Evolutionary conservation across 2,329 filamentous ascomycete species (phyloP).

Genomic region (Aspergillus ochraceus): DNA sequence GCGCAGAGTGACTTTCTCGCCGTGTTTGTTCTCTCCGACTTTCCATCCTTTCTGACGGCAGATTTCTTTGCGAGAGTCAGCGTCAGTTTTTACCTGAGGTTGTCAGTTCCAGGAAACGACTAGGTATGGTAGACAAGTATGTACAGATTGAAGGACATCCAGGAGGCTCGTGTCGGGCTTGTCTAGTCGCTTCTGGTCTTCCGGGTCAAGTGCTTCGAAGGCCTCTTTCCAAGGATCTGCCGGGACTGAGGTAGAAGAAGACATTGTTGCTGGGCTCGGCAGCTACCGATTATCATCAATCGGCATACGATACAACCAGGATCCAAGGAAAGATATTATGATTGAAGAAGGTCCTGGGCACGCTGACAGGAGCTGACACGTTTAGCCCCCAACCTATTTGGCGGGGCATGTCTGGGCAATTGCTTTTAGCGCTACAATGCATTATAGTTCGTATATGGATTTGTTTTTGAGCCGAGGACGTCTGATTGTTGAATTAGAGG

Average conservation of each 20-base stretch:
- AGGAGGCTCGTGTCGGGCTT: not conserved
- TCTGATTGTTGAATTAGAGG: no score
- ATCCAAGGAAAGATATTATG: not conserved
- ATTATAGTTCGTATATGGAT: no score
- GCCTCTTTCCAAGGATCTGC: not conserved
- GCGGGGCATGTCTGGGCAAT: not conserved
- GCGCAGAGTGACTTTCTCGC: not conserved
- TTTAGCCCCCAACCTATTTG: not conserved
- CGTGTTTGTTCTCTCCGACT: not conserved
- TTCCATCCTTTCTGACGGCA: not conserved
- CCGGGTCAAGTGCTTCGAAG: not conserved
- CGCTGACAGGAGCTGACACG: not conserved
- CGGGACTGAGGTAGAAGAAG: not conserved
- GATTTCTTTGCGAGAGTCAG: not conserved
- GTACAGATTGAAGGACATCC: not conserved
- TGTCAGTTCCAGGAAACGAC: not conserved
- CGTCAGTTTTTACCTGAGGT: not conserved
- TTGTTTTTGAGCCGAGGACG: no score
- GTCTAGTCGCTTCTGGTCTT: not conserved
- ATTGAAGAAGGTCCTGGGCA: not conserved
- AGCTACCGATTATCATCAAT: no score
- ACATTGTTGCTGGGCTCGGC: not conserved
- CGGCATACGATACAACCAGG: no score
- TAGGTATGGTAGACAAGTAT: not conserved
- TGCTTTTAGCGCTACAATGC: not conserved